These are phyloP conservation scores for Gentiana macrophylla DNA, from an alignment of 257 asterid genomes.

Conservation along the genomic window DNA sequence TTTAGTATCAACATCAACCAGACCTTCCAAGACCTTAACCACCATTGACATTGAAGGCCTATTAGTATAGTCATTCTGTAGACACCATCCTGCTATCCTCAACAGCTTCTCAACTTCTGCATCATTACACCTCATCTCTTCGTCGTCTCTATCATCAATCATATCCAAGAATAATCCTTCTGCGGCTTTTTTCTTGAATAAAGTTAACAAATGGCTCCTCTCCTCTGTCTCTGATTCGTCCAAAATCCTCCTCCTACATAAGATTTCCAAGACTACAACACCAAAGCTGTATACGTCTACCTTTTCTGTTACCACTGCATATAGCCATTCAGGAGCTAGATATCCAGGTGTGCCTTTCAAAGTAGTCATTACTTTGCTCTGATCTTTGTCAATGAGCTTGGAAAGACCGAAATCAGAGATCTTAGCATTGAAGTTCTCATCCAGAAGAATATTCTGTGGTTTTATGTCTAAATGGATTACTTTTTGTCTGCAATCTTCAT, in stretches of 20 bases:
- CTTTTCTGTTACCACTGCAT: constrained; percentile 16
- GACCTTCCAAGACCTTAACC: constrained; percentile 9
- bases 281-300: constrained; percentile 24
- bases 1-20: constrained; percentile 5
- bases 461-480: constrained; percentile 22
- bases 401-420: constrained; percentile 26
- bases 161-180: constrained; percentile 15
- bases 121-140: constrained; percentile 14
- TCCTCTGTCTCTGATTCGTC: constrained; percentile 13
- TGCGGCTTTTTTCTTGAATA: constrained; percentile 18
- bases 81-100: constrained; percentile 19
- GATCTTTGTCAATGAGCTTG: constrained; percentile 21
- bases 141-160: constrained; percentile 15
- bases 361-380: constrained; percentile 17
- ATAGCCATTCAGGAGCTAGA: constrained; percentile 22
- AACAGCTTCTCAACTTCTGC: constrained; percentile 10
- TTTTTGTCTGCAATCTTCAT: constrained; percentile 23
- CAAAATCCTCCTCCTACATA: constrained; percentile 15
- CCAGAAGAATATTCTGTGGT: constrained; percentile 22
- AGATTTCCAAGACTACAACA: constrained; percentile 16
- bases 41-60: constrained; percentile 12
- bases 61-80: constrained; percentile 14
- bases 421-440: constrained; percentile 20
- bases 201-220: constrained; percentile 7
- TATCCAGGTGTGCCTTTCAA: constrained; percentile 28